Evolutionary conservation across 1,284 basidiomycete species (phyloP).

Genomic region (Caloboletus firmus): DNA sequence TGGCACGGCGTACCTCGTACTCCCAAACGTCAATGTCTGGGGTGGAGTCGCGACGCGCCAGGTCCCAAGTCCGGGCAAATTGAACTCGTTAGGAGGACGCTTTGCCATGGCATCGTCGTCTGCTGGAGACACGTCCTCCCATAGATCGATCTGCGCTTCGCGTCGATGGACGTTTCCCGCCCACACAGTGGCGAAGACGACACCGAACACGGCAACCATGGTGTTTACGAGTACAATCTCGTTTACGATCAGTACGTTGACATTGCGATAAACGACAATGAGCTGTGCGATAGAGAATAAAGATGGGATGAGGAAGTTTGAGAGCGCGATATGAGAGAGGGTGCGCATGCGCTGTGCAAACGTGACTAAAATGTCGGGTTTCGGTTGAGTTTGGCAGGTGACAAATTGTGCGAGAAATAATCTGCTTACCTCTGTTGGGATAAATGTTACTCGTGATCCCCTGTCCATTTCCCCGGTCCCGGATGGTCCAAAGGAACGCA

Average conservation of each 20-base stretch:
- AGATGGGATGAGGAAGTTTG: slow-evolving; percentile 33
- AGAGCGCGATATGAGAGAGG: slow-evolving; percentile 32
- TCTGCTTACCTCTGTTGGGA: slow-evolving; percentile 10
- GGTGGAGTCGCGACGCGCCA: slow-evolving; percentile 22
- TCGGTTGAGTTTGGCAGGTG: background rate
- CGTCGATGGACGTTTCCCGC: slow-evolving; percentile 10
- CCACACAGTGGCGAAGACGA: slow-evolving; percentile 28
- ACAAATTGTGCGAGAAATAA: background rate
- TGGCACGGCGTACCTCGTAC: background rate
- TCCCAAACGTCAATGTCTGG: slow-evolving; percentile 8
- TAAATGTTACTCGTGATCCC: slow-evolving; percentile 23
- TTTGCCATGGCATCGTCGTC: background rate
- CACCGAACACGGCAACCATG: slow-evolving; percentile 33
- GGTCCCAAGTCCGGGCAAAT: slow-evolving; percentile 18
- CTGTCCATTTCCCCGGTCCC: slow-evolving; percentile 2
- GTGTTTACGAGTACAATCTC: slow-evolving; percentile 28
- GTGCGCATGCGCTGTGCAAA: slow-evolving; percentile 25
- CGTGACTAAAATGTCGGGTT: slow-evolving; percentile 10
- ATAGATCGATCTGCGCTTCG: background rate
- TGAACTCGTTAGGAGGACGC: background rate
- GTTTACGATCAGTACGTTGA: slow-evolving; percentile 26
- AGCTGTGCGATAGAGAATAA: slow-evolving; percentile 36
- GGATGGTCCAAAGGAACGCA: slow-evolving; percentile 28
- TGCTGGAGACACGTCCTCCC: background rate
- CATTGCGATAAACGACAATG: slow-evolving; percentile 29